phyloP scores from a whole-genome alignment of 305 asterid genomes.

The Fraxinus latifolia region DNA sequence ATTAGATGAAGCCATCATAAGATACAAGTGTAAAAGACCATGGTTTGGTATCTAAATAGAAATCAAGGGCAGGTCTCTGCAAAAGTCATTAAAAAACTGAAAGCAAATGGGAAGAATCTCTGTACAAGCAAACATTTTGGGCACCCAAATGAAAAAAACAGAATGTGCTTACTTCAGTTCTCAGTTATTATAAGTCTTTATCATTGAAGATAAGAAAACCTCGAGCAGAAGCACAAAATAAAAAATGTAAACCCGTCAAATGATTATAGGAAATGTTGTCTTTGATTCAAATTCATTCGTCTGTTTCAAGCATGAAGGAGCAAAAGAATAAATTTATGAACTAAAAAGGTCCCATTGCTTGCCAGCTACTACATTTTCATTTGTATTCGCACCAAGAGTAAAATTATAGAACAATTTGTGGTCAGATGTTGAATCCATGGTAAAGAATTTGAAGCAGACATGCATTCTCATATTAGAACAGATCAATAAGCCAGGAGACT shows the following conservation, averaged over 20 bases:
- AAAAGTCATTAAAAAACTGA: neutral
- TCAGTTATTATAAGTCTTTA: neutral
- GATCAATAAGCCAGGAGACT: neutral
- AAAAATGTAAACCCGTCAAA: neutral
- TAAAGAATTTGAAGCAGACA: neutral
- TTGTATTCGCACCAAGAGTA: neutral
- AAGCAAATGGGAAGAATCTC: neutral
- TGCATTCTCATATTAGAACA: neutral
- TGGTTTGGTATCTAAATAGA: neutral
- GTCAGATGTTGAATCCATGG: neutral
- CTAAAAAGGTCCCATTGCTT: neutral
- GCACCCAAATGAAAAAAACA: neutral
- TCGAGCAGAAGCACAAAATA: neutral
- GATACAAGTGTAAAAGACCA: neutral
- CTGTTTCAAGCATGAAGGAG: neutral
- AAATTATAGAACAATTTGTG: neutral
- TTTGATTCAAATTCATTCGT: neutral
- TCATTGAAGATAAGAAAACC: neutral
- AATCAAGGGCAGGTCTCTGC: neutral
- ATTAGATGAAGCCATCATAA: neutral
- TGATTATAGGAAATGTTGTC: neutral
- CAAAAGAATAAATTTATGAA: neutral
- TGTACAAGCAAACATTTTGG: neutral
- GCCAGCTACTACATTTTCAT: neutral
- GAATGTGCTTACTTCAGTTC: neutral